A percentile compares a stretch with the other conserved stretches of the same genome.
Evolutionary conservation across 805 yeast species (phyloP).

Genomic region (Saturnispora serradocipensis): DNA sequence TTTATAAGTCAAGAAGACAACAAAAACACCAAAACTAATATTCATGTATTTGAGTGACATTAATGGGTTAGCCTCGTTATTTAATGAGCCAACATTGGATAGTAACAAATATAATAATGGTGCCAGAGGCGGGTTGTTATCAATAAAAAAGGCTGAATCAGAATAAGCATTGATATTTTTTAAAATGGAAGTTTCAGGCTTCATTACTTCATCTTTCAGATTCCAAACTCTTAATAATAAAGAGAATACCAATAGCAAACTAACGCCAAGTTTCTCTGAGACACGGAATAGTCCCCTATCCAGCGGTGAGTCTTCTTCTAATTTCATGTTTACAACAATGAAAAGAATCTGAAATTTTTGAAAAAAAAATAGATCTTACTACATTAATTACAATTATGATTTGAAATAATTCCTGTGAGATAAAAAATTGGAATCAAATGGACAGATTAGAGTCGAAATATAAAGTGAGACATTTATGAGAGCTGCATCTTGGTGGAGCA

Average conservation of each 20-base stretch:
- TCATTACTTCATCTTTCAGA: neutral
- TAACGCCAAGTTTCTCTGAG: neutral
- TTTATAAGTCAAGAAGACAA: conserved; percentile 43
- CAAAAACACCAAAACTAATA: conserved; percentile 43
- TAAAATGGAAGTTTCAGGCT: neutral
- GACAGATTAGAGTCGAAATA: too few species aligned
- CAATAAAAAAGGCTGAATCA: conserved; percentile 56
- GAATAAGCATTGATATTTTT: conserved; percentile 39
- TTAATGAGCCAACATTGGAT: conserved; percentile 40
- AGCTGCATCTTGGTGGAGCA: too few species aligned
- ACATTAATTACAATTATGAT: too few species aligned
- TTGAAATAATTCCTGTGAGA: too few species aligned
- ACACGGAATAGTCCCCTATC: neutral
- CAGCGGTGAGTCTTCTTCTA: neutral
- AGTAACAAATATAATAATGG: conserved; percentile 62
- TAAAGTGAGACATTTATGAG: too few species aligned
- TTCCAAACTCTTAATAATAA: neutral
- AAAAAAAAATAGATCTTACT: neutral
- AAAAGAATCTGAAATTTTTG: neutral
- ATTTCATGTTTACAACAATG: neutral
- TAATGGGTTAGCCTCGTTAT: conserved; percentile 39
- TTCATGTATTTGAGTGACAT: conserved; percentile 49
- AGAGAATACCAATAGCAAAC: neutral
- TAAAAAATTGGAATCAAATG: too few species aligned
- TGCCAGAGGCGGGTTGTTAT: conserved; percentile 74